These are phyloP conservation scores for Fusarium sp. DNA, from an alignment of 2,329 filamentous ascomycete genomes.

Conservation along the genomic window DNA sequence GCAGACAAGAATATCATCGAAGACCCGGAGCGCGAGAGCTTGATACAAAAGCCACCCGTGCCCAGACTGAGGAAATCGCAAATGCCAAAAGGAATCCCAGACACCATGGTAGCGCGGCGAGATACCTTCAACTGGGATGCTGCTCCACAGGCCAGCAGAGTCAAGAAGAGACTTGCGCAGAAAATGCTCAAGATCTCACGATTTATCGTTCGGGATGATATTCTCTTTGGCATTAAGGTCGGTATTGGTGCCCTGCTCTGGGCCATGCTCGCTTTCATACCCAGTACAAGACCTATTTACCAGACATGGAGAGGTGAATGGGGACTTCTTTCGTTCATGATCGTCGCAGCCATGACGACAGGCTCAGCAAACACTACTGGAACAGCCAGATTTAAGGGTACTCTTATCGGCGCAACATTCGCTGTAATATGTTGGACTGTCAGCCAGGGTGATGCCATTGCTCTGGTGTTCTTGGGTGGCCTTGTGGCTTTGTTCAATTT, in stretches of 20 bases:
- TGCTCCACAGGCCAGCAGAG: conserved; percentile 60
- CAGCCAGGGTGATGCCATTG: conserved; percentile 78
- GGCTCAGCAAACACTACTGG: conserved; percentile 96
- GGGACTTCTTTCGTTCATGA: conserved; percentile 97
- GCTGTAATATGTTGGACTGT: conserved; percentile 84
- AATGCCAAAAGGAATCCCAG: conserved; percentile 68
- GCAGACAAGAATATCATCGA: conserved; percentile 41
- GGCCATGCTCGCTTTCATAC: conserved; percentile 89
- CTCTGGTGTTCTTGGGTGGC: conserved; percentile 86
- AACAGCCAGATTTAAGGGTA: conserved; percentile 86
- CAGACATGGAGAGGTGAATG: conserved; percentile 94
- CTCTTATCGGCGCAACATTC: conserved; percentile 81
- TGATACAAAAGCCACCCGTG: conserved; percentile 57
- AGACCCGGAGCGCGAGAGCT: conserved; percentile 59
- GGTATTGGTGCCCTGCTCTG: conserved; percentile 90
- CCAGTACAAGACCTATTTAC: conserved; percentile 82
- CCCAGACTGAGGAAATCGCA: conserved; percentile 66
- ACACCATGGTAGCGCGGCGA: conserved; percentile 64
- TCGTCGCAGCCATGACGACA: conserved; percentile 97
- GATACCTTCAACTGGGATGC: conserved; percentile 70
- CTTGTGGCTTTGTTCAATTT: conserved; percentile 86
- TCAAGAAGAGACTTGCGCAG: conserved; percentile 62
- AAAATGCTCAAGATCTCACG: conserved; percentile 60
- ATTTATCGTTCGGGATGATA: conserved; percentile 67
- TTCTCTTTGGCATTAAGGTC: conserved; percentile 90